Base-by-base conservation (phyloP, 768 basidiomycete genomes). In the Serendipita sp. region DNA sequence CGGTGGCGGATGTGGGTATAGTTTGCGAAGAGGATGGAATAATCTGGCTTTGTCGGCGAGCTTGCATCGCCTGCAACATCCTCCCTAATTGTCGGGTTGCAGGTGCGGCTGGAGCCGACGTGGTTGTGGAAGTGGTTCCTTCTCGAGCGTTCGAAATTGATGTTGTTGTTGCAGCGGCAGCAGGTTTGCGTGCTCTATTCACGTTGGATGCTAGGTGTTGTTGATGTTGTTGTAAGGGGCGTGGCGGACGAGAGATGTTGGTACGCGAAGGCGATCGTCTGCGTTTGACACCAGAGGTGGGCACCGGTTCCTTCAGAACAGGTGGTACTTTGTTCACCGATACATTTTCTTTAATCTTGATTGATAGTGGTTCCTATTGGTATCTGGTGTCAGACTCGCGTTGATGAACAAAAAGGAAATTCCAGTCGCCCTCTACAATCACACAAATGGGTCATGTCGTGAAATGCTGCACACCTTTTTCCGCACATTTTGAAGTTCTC, bases 241-340 rank as follows among this genome's bases (percentile, higher is more conserved):
- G 86, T 71, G 86, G 86, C 42, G 82, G 78, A 61, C 72, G 75
- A n/a, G 81, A 74, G 9, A 51, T 63, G 45, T 82, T 78, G 42
- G 78, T 79, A 41, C 81, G 81, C 51, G 84, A 76, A 9, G 88
- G 80, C 38, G 81, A 82, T 48, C 86, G 82, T 67, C 82, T 79
- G 64, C 83, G 77, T 65, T 81, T 80, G 51, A 76, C 61, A 58
- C 79, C 79, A 38, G 76, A 75, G 64, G 24, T 22, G 13, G 53
- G 45, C 17, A 50, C 45, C 11, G 45, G 28, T n/a, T 50, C 45
- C 28, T 50, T 50, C 28, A 17, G 11, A 9, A 17, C 45, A 50
- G 28, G 45, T 38, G 5, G 38, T 38, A 38, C 38, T 38, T 38
- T 38, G 14, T 38, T 38, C 38, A 38, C 38, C 38, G 38, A 38